phyloP scores from a whole-genome alignment of 305 asterid genomes.

The Fraxinus xanthoxyloides region DNA sequence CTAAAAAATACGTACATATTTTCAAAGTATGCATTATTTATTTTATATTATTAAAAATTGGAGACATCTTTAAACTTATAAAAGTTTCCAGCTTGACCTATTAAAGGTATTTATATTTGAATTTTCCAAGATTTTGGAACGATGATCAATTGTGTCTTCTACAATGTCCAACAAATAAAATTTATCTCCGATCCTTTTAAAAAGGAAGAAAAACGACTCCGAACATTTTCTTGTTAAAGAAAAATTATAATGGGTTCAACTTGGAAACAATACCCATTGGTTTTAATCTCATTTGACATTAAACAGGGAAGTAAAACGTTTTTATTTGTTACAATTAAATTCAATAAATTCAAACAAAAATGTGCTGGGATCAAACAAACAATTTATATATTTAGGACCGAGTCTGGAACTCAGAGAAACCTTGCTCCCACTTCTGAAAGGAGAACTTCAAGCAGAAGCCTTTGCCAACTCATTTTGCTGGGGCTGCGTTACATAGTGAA shows the following conservation, averaged over 20 bases:
- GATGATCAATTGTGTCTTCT: background rate
- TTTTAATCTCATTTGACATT: background rate
- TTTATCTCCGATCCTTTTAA: background rate
- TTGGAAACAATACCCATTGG: background rate
- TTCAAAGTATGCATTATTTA: background rate
- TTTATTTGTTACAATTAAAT: background rate
- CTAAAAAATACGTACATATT: background rate
- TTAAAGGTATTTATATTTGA: background rate
- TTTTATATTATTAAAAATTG: background rate
- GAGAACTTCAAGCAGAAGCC: slow-evolving; percentile 33
- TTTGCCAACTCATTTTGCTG: slow-evolving; percentile 34
- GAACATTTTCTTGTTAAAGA: background rate
- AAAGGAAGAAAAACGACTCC: background rate
- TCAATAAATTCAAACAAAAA: background rate
- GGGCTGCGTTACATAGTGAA: slow-evolving; percentile 48
- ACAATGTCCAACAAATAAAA: background rate
- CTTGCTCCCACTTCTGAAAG: background rate
- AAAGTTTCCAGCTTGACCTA: background rate
- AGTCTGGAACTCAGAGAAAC: slow-evolving; percentile 12
- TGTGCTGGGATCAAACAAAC: background rate
- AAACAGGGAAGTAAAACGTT: background rate
- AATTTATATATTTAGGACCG: background rate
- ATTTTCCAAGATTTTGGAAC: background rate
- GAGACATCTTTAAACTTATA: no score
- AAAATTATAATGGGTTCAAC: background rate